A percentile compares a stretch with the other conserved stretches of the same genome.
phyloP scores from a whole-genome alignment of 108 stramenopile species.

The Nannochloropsis salina region DNA sequence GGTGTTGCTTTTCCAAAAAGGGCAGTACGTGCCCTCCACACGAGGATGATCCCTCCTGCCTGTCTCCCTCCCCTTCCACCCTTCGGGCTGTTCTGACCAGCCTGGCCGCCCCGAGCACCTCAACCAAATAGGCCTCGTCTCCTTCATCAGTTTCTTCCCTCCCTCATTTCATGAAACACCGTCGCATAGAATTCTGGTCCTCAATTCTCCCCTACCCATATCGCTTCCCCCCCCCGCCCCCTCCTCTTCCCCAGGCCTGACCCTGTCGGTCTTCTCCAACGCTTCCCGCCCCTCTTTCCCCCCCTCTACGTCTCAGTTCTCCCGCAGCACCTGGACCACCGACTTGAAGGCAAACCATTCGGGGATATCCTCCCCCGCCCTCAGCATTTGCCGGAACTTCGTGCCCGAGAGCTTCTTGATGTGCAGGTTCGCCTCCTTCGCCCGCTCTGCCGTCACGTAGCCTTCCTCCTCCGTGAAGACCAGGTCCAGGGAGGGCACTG shows the following conservation, averaged over 20 bases:
- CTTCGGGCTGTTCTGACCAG: neutral
- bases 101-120: too few relatives aligned
- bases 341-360: conserved; percentile 99
- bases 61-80: neutral
- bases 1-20: too few relatives aligned
- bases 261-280: neutral
- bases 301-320: neutral
- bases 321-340: conserved; percentile 62
- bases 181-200: neutral
- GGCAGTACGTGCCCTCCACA: too few relatives aligned
- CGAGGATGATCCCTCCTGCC: neutral
- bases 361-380: conserved; percentile 96
- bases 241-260: neutral
- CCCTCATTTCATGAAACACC: neutral
- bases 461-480: conserved; percentile 88
- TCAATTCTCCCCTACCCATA: neutral
- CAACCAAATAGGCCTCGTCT: neutral
- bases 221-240: neutral
- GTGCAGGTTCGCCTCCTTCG: conserved; percentile 74
- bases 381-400: conserved; percentile 98
- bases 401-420: conserved; percentile 91
- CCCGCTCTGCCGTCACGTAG: conserved; percentile 94
- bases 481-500: conserved; percentile 88
- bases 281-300: neutral
- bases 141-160: neutral